phyloP scores from a whole-genome alignment of 2,329 filamentous ascomycete genomes.

The Raffaelea arxii region DNA sequence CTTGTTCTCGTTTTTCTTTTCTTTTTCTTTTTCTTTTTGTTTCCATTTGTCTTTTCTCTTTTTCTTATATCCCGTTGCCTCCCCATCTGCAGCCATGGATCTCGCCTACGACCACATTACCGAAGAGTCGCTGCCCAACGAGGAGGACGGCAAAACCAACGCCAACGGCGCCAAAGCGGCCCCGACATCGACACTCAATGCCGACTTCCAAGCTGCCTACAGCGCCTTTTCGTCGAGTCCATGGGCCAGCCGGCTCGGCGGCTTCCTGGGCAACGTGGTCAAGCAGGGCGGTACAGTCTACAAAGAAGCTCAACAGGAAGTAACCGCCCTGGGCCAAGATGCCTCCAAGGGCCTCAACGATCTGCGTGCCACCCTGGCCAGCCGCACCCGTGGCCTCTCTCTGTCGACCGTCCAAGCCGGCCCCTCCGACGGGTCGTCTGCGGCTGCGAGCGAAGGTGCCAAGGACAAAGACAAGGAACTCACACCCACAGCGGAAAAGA shows the following conservation, averaged over 20 bases:
- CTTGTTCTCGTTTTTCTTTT: not conserved
- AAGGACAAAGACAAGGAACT: constrained; percentile 21
- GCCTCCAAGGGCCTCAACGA: constrained; percentile 72
- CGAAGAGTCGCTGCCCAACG: constrained; percentile 63
- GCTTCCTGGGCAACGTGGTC: constrained; percentile 82
- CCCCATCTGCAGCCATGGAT: constrained; percentile 56
- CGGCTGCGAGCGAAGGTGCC: constrained; percentile 17
- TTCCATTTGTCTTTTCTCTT: not conserved
- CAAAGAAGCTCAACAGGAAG: constrained; percentile 78
- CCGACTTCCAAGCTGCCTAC: constrained; percentile 90
- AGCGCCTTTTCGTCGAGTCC: constrained; percentile 83
- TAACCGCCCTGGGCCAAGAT: constrained; percentile 67
- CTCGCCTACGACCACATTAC: constrained; percentile 94
- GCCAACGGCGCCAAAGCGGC: constrained; percentile 31
- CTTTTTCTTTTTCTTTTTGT: not conserved
- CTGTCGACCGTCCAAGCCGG: constrained; percentile 38
- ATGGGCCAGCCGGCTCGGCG: constrained; percentile 83
- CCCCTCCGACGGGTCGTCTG: constrained; percentile 12
- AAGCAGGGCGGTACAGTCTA: constrained; percentile 85
- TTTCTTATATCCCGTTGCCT: not conserved
- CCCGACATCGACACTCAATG: constrained; percentile 55
- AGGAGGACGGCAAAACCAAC: constrained; percentile 34
- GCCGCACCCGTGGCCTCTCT: constrained; percentile 64
- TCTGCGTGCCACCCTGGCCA: constrained; percentile 57
- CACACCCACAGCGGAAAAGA: constrained; percentile 33